Evolutionary conservation across 2,329 filamentous ascomycete genomes (phyloP).

Genomic region (Coleophoma crateriformis): DNA sequence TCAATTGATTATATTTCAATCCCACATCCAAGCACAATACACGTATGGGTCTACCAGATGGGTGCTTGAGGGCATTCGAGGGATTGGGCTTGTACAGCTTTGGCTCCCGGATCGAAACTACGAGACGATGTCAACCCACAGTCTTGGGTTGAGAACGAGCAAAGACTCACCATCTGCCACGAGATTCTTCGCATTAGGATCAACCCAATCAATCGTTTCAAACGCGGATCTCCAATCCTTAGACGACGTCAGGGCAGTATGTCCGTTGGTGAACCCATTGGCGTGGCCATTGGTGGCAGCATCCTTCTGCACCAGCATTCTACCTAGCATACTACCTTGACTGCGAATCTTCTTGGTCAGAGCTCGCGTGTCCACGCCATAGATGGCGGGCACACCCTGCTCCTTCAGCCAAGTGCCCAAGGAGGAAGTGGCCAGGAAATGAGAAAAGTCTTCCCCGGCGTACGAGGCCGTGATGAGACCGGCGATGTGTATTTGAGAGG

Average conservation of each 20-base stretch:
- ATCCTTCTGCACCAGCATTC: constrained; percentile 70
- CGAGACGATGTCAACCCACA: constrained; percentile 32
- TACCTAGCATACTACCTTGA: constrained; percentile 93
- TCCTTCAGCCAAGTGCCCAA: constrained; percentile 95
- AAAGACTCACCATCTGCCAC: constrained; percentile 79
- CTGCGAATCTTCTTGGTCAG: constrained; percentile 92
- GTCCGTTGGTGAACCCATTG: constrained; percentile 33
- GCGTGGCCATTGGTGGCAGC: constrained; percentile 36
- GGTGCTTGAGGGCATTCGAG: constrained; percentile 71
- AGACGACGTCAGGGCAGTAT: constrained; percentile 30
- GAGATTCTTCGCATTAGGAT: constrained; percentile 89
- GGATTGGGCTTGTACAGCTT: constrained; percentile 78
- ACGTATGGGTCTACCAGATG: constrained; percentile 80
- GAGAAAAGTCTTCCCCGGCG: constrained; percentile 90
- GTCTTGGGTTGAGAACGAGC: constrained; percentile 10
- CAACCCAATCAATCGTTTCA: constrained; percentile 79
- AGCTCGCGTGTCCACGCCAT: constrained; percentile 88
- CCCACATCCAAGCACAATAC: constrained; percentile 94
- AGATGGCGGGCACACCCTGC: constrained; percentile 88
- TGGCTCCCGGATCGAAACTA: constrained; percentile 84
- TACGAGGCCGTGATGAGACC: constrained; percentile 89
- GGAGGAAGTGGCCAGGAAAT: constrained; percentile 86
- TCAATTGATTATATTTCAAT: constrained; percentile 96
- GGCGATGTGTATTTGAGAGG: constrained; percentile 86
- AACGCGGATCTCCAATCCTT: constrained; percentile 52